These are phyloP conservation scores for Capsella rubella DNA, from an alignment of 441 rosid genomes.

Conservation along the genomic window DNA sequence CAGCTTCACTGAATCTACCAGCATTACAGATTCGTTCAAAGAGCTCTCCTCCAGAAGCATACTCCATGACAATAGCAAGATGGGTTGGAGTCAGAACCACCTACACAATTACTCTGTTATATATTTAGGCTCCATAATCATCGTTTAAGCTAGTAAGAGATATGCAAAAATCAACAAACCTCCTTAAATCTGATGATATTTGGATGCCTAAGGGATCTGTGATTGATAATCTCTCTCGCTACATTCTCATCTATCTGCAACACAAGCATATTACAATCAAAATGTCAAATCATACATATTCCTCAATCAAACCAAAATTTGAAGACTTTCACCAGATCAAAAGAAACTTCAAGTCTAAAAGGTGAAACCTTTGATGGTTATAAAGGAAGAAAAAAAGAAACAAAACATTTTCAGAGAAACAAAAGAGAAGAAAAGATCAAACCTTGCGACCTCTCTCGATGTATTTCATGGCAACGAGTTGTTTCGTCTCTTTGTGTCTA, in stretches of 20 bases:
- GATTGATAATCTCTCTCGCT: conserved; percentile 94
- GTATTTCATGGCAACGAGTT: conserved; percentile 76
- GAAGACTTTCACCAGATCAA: background rate
- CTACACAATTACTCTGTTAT: conserved; percentile 43
- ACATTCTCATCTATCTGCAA: conserved; percentile 96
- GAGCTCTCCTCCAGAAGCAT: conserved; percentile 96
- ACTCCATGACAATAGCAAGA: conserved; percentile 95
- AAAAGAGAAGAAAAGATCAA: conserved; percentile 11
- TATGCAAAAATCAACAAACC: conserved; percentile 39
- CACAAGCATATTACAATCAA: background rate
- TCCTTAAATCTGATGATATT: conserved; percentile 95
- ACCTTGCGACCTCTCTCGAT: conserved; percentile 66
- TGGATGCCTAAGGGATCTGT: conserved; percentile 90
- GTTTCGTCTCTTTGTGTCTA: conserved; percentile 64
- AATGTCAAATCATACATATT: conserved; percentile 21
- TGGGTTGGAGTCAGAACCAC: conserved; percentile 93
- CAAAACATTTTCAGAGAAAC: no score
- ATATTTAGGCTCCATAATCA: background rate
- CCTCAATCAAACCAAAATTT: background rate
- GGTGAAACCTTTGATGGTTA: no score
- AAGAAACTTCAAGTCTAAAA: background rate
- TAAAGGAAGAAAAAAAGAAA: background rate
- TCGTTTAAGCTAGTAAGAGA: background rate
- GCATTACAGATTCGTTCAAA: conserved; percentile 91
- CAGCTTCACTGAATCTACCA: conserved; percentile 98